Conservation (phyloP, 2,329 filamentous ascomycete genomes). For the Paecilomyces sp. region DNA sequence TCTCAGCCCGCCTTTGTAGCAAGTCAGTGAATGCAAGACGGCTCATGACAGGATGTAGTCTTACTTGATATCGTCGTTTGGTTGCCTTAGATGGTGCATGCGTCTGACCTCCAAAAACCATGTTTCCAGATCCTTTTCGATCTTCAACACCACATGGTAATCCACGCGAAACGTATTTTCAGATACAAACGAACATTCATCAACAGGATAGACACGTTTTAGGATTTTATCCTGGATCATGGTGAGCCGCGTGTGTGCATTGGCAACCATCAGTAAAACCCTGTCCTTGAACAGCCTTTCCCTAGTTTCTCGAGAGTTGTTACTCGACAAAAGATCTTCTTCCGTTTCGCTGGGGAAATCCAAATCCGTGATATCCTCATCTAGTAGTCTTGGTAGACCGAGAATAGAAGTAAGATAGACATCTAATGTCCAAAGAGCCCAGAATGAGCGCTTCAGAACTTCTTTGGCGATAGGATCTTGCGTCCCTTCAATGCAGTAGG, state of each 20-base stretch:
- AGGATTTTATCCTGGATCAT: not conserved
- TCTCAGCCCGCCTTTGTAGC: not conserved
- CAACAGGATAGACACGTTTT: not conserved
- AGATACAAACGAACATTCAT: not conserved
- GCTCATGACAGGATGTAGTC: not conserved
- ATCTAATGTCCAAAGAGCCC: not conserved
- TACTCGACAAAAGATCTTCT: not conserved
- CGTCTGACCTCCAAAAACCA: not conserved
- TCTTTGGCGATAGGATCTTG: not conserved
- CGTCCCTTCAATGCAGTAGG: not conserved
- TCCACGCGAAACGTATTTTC: not conserved
- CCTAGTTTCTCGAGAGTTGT: not conserved
- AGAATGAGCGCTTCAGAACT: not conserved
- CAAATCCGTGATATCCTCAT: not conserved
- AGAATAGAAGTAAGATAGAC: not conserved
- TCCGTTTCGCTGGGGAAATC: not conserved
- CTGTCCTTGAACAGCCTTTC: not conserved
- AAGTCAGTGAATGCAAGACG: not conserved
- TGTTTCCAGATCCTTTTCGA: not conserved
- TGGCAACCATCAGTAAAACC: not conserved
- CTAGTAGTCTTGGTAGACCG: not conserved
- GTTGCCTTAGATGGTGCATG: not conserved
- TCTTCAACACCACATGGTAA: not conserved
- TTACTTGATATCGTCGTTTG: not conserved
- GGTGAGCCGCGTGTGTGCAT: not conserved